Evolutionary conservation across 805 yeast species (phyloP).

Genomic region (Hagleromyces aurorensis): DNA sequence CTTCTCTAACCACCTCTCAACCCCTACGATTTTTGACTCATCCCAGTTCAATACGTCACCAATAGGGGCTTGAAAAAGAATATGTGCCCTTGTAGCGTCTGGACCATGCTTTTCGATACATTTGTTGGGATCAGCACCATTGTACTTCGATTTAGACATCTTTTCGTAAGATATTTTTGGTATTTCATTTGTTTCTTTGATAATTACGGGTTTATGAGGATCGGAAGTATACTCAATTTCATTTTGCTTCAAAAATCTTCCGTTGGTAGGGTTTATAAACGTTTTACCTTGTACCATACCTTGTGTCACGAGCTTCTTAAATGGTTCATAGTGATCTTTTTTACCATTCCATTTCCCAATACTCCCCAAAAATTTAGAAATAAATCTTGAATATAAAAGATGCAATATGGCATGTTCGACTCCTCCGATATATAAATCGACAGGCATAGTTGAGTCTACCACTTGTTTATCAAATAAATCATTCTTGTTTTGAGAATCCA

Average conservation of each 20-base stretch:
- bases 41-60: conserved; percentile 83
- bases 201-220: conserved; percentile 34
- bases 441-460: conserved; percentile 59
- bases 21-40: conserved; percentile 75
- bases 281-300: conserved; percentile 98
- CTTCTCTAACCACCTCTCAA: conserved; percentile 76
- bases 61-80: conserved; percentile 87
- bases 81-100: conserved; percentile 90
- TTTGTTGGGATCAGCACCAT: conserved; percentile 84
- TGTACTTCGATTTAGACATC: conserved; percentile 93
- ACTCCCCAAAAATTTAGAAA: conserved; percentile 67
- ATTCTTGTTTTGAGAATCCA: conserved; percentile 57
- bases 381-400: conserved; percentile 75
- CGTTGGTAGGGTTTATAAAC: conserved; percentile 58
- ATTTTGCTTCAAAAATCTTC: conserved; percentile 69
- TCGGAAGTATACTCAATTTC: conserved; percentile 46
- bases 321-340: conserved; percentile 64
- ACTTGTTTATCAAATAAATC: conserved; percentile 45
- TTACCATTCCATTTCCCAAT: conserved; percentile 64
- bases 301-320: conserved; percentile 73
- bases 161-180: conserved; percentile 69
- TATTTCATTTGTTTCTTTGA: conserved; percentile 40
- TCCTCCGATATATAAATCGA: conserved; percentile 89
- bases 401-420: conserved; percentile 96
- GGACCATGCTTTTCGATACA: conserved; percentile 78